A percentile compares a stretch with the other conserved stretches of the same genome.
These are phyloP conservation scores for Xylaria palmicola DNA, from an alignment of 495 filamentous ascomycete genomes.

Conservation along the genomic window DNA sequence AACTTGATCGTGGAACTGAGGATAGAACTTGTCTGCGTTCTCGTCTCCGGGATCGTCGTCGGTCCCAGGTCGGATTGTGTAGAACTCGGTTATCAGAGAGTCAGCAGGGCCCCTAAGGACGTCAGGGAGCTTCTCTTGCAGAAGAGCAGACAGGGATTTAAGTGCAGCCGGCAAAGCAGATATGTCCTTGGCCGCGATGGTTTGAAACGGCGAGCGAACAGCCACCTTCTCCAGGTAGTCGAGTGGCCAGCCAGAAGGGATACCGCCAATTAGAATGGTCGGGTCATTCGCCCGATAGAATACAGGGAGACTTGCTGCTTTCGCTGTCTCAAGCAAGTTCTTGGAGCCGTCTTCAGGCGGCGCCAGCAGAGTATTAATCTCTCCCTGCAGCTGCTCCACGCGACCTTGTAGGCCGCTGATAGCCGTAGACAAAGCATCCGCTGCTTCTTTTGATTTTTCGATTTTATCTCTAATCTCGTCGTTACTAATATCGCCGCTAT, in stretches of 20 bases:
- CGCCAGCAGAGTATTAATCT: conserved; percentile 5
- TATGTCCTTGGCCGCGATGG: conserved; percentile 5
- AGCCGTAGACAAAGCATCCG: conserved; percentile 1
- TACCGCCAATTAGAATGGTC: conserved; percentile 44
- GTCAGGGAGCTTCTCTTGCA: conserved; percentile 20
- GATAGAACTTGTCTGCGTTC: not conserved
- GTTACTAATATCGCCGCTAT: not conserved
- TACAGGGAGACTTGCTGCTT: conserved; percentile 15
- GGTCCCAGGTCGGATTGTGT: not conserved
- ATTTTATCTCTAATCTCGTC: too few species aligned
- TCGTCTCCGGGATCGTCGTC: not conserved
- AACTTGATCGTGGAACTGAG: conserved; percentile 17
- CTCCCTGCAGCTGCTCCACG: not conserved
- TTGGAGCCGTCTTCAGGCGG: conserved; percentile 6
- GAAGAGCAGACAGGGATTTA: not conserved
- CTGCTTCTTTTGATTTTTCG: too few species aligned
- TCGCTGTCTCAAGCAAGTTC: conserved; percentile 2
- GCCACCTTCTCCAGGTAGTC: conserved; percentile 42
- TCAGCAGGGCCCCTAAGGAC: conserved; percentile 11
- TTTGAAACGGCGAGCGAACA: conserved; percentile 36
- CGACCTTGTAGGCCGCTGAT: conserved; percentile 1
- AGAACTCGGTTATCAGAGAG: conserved; percentile 25
- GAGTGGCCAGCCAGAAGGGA: conserved; percentile 44
- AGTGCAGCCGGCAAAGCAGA: conserved; percentile 17
- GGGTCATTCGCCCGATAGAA: conserved; percentile 44